These are phyloP conservation scores for Pyracantha coccinea DNA, from an alignment of 331 rosid genomes.

Conservation along the genomic window DNA sequence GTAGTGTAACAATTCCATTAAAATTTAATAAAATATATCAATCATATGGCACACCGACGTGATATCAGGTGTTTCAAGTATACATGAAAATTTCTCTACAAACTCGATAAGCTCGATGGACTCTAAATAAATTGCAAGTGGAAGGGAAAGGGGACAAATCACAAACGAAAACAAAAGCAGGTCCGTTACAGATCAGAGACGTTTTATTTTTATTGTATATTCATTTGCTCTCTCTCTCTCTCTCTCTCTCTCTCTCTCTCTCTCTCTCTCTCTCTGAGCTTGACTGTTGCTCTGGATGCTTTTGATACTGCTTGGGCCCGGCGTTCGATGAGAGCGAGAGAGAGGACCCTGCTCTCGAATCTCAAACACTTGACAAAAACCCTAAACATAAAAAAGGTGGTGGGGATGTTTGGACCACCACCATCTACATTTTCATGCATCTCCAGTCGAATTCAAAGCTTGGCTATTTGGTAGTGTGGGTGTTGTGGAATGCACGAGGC, in stretches of 20 bases:
- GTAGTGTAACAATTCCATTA: no score
- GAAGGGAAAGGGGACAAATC: slow-evolving; percentile 1
- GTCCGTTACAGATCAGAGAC: not conserved
- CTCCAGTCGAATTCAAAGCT: not conserved
- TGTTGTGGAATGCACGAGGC: no score
- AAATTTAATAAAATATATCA: no score
- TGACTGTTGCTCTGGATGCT: slow-evolving; percentile 14
- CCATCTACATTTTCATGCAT: slow-evolving; percentile 12
- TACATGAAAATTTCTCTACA: no score
- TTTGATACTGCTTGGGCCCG: slow-evolving; percentile 8
- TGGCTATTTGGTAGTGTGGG: no score
- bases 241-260: no score
- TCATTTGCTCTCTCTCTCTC: not conserved
- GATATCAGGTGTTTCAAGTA: no score
- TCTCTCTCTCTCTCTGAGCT: not conserved
- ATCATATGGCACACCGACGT: no score
- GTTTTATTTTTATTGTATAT: not conserved
- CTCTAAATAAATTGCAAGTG: not conserved
- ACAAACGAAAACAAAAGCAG: slow-evolving; percentile 1
- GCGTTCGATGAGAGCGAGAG: slow-evolving; percentile 4
- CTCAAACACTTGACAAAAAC: slow-evolving; percentile 11
- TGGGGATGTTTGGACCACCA: slow-evolving; percentile 22
- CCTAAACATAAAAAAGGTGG: slow-evolving; percentile 9
- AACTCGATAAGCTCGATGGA: no score
- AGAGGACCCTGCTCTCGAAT: slow-evolving; percentile 16